phyloP scores from a whole-genome alignment of 2,329 filamentous ascomycete genomes.

The Rosellinia necatrix region DNA sequence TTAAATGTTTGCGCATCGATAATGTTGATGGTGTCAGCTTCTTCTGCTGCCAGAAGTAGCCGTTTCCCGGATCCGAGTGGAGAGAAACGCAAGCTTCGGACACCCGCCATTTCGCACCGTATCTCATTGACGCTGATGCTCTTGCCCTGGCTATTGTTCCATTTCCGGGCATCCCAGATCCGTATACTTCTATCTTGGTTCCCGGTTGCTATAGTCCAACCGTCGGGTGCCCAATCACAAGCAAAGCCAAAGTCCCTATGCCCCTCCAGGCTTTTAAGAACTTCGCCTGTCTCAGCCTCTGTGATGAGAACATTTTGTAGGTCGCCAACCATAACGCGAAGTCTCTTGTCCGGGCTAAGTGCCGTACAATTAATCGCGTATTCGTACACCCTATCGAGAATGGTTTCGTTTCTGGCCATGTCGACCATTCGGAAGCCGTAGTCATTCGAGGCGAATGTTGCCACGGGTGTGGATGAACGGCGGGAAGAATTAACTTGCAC shows the following conservation, averaged over 20 bases:
- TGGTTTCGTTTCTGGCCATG: conserved; percentile 61
- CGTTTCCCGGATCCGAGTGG: conserved; percentile 69
- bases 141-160: conserved; percentile 58
- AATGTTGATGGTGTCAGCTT: conserved; percentile 73
- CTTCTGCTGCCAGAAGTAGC: conserved; percentile 73
- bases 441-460: conserved; percentile 68
- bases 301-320: conserved; percentile 67
- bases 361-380: conserved; percentile 75
- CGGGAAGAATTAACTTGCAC: conserved; percentile 61
- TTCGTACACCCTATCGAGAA: conserved; percentile 57
- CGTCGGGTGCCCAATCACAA: conserved; percentile 80
- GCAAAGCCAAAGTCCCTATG: conserved; percentile 76
- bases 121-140: conserved; percentile 58
- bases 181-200: conserved; percentile 75
- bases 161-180: conserved; percentile 77
- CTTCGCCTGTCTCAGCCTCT: conserved; percentile 68
- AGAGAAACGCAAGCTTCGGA: conserved; percentile 72
- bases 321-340: conserved; percentile 77
- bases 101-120: conserved; percentile 68
- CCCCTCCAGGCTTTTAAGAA: conserved; percentile 61
- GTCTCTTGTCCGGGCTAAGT: conserved; percentile 70
- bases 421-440: conserved; percentile 63
- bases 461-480: conserved; percentile 56
- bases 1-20: conserved; percentile 69
- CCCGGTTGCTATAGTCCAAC: conserved; percentile 75